Evolutionary conservation across 2,329 filamentous ascomycete genomes (phyloP).

Genomic region (Paracamarosporium sp.): DNA sequence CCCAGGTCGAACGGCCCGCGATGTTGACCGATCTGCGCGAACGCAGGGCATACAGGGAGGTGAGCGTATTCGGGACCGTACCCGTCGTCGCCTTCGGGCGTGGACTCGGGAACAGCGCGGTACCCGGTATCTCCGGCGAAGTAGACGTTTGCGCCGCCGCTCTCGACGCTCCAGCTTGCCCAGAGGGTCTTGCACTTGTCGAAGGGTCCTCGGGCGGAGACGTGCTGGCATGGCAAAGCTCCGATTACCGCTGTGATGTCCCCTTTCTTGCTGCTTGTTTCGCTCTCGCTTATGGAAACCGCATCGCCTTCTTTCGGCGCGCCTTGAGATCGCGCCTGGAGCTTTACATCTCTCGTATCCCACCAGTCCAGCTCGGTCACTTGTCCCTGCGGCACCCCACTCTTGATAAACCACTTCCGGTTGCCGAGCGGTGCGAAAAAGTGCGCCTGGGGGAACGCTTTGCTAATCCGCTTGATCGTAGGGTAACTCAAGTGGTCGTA

Average conservation of each 20-base stretch:
- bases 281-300: slow-evolving; percentile 11
- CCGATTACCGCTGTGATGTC: slow-evolving; percentile 73
- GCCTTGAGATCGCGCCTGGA: slow-evolving; percentile 52
- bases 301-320: slow-evolving; percentile 11
- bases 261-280: neutral
- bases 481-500: slow-evolving; percentile 89
- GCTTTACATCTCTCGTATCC: slow-evolving; percentile 77
- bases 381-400: slow-evolving; percentile 67
- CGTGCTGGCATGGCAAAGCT: slow-evolving; percentile 86
- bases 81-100: slow-evolving; percentile 68
- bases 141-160: slow-evolving; percentile 78
- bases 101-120: slow-evolving; percentile 72
- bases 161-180: slow-evolving; percentile 83
- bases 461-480: slow-evolving; percentile 73
- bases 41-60: slow-evolving; percentile 80
- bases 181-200: slow-evolving; percentile 82
- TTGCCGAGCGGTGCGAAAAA: slow-evolving; percentile 89
- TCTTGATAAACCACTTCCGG: slow-evolving; percentile 77
- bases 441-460: slow-evolving; percentile 76
- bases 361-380: slow-evolving; percentile 96
- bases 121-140: slow-evolving; percentile 94
- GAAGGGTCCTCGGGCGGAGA: slow-evolving; percentile 69
- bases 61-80: slow-evolving; percentile 69
- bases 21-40: slow-evolving; percentile 79
- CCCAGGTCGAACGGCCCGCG: slow-evolving; percentile 90